Evolutionary conservation across 2,329 filamentous ascomycete species (phyloP).

Genomic region (Tolypocladium ovalisporum): DNA sequence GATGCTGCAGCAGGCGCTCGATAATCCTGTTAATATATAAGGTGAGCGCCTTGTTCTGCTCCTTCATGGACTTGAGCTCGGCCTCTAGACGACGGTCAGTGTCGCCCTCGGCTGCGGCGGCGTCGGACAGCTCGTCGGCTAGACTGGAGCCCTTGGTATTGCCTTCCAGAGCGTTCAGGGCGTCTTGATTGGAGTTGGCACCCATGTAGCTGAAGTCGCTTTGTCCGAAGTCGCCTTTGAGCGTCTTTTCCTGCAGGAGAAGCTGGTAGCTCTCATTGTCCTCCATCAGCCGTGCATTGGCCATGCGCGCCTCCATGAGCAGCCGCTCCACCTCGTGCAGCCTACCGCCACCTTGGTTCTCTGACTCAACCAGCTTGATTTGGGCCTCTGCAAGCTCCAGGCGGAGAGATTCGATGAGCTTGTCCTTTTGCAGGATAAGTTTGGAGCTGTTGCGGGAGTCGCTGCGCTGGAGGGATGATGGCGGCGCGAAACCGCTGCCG

Average conservation of each 20-base stretch:
- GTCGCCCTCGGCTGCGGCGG: constrained; percentile 48
- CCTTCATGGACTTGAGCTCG: constrained; percentile 71
- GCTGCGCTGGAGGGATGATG: constrained; percentile 73
- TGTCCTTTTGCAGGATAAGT: constrained; percentile 87
- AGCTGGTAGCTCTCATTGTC: constrained; percentile 98
- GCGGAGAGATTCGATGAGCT: constrained; percentile 83
- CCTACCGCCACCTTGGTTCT: constrained; percentile 82
- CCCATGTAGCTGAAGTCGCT: constrained; percentile 66
- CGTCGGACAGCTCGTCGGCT: constrained; percentile 79
- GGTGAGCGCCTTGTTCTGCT: constrained; percentile 94
- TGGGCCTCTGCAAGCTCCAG: constrained; percentile 90
- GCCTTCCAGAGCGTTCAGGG: constrained; percentile 53
- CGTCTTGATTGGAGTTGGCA: constrained; percentile 48
- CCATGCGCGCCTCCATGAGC: constrained; percentile 86
- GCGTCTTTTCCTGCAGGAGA: constrained; percentile 84
- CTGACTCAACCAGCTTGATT: constrained; percentile 88
- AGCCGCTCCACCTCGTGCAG: constrained; percentile 84
- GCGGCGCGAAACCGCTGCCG: constrained; percentile 72
- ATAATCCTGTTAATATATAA: constrained; percentile 99
- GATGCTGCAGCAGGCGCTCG: constrained; percentile 83
- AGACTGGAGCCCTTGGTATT: constrained; percentile 45
- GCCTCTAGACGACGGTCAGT: constrained; percentile 59
- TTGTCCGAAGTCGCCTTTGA: constrained; percentile 85
- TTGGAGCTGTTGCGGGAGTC: constrained; percentile 85
- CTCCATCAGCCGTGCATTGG: constrained; percentile 92